Conservation (phyloP, 331 rosid species). For the Rosa hybrid region DNA sequence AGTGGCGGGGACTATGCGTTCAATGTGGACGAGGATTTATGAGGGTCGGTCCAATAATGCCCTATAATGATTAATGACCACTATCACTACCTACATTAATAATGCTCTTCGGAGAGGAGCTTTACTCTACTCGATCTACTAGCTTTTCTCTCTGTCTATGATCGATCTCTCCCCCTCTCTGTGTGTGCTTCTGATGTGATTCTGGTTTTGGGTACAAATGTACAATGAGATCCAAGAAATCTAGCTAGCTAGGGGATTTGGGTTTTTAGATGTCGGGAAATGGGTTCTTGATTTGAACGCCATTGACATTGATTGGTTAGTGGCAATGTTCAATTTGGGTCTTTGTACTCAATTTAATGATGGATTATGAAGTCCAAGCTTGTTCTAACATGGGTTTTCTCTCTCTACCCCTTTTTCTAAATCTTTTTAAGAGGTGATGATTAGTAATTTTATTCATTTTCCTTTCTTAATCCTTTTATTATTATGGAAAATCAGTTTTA, state of each 20-base stretch:
- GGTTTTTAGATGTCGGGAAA: neutral
- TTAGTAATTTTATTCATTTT: neutral
- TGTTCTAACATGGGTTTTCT: neutral
- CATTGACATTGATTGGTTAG: neutral
- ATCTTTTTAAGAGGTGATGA: neutral
- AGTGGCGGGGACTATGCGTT: too few species aligned
- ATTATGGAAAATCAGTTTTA: neutral
- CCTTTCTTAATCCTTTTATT: too few species aligned
- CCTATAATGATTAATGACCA: too few species aligned
- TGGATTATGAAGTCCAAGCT: neutral
- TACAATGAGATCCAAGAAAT: neutral
- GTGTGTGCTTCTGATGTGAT: neutral
- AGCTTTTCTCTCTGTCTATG: neutral
- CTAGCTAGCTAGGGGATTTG: neutral
- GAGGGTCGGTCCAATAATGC: too few species aligned
- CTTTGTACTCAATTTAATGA: neutral
- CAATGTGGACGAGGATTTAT: too few species aligned
- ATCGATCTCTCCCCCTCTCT: too few species aligned
- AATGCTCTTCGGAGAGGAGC: too few species aligned
- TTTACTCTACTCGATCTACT: too few species aligned
- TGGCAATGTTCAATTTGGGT: slow-evolving; percentile 8
- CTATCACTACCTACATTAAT: too few species aligned
- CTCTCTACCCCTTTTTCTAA: neutral
- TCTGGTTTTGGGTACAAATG: neutral
- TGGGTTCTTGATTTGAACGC: slow-evolving; percentile 12